Base-by-base conservation (phyloP, 352 stramenopile species). In the Blastocystis hominis region DNA sequence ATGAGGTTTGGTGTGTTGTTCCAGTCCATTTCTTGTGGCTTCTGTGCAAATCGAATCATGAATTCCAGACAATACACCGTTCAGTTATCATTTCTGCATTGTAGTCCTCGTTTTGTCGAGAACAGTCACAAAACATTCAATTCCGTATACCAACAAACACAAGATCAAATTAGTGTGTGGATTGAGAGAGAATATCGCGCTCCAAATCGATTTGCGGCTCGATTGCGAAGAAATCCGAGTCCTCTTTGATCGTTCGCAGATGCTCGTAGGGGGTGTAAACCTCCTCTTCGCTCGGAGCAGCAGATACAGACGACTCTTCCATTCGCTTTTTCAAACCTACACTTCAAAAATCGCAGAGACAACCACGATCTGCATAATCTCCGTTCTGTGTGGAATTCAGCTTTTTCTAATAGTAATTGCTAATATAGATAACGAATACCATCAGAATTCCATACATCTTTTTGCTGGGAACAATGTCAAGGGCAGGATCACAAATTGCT, bases 251-350 rank as follows among this genome's bases (percentile, higher is more conserved):
- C 4, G n/a, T 76, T 17, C 64, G 64, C 17, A 76, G 64, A 76
- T 76, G 64, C 47, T 76, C 64, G 47, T 76, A 76, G 44, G 64
- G 64, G 55, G 64, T 76, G 38, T 76, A 76, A 30, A 53, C 64
- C 64, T 76, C 64, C 20, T 46, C n/a, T 17, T 76, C 42, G n/a
- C 24, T n/a, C 47, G n/a, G n/a, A 36, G 34, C 44, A 5, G 36
- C 13, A 30, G 50, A 34, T 40, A 50, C 55, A 36, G n/a, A 40
- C 36, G 24, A 17, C 47, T 55, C 13, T 2, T 76, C 34, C 64
- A 55, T 38, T n/a, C 34, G 9, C 40, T 20, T n/a, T 36, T 6
- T 24, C 9, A 76, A 17, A 36, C 34, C 64, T 76, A 50, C 0
- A 7, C 5, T 6, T 53, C 2, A n/a, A 55, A 34, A 55, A 3